Evolutionary conservation across 2,329 filamentous ascomycete genomes (phyloP).

Genomic region (Neoascochyta sp.): DNA sequence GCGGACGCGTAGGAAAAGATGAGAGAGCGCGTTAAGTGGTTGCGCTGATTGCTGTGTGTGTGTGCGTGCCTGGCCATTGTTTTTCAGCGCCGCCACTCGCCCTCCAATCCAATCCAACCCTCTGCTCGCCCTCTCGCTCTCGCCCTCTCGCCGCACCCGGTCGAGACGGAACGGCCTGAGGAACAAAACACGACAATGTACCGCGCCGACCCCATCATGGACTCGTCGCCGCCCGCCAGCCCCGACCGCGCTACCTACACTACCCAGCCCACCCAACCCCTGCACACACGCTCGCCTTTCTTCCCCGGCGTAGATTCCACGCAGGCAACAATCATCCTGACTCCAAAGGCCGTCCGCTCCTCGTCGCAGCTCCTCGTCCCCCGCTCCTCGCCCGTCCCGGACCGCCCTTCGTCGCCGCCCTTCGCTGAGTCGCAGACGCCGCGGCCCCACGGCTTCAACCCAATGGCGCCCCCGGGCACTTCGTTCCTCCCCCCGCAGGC

Average conservation of each 20-base stretch:
- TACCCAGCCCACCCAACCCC: conserved; percentile 40
- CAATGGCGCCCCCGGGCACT: conserved; percentile 77
- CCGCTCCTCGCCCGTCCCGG: conserved; percentile 72
- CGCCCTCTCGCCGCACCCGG: too few species aligned
- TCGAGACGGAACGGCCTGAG: too few species aligned
- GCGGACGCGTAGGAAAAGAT: too few species aligned
- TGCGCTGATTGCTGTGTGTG: too few species aligned
- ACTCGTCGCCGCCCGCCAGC: conserved; percentile 34
- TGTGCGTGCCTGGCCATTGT: background rate
- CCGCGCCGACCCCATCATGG: conserved; percentile 31
- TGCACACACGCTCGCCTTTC: conserved; percentile 26
- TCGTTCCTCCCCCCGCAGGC: conserved; percentile 52
- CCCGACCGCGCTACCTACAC: conserved; percentile 50
- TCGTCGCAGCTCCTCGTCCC: conserved; percentile 67
- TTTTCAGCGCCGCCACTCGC: background rate
- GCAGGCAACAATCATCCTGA: conserved; percentile 60
- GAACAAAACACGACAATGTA: too few species aligned
- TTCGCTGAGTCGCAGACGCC: conserved; percentile 56
- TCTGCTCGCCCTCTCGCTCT: too few species aligned
- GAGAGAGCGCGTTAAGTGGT: too few species aligned
- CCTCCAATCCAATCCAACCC: background rate
- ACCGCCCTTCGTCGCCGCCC: conserved; percentile 42
- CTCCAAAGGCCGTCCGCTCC: conserved; percentile 35
- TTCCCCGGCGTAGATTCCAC: conserved; percentile 41
- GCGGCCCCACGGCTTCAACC: conserved; percentile 63